phyloP scores from a whole-genome alignment of 2,329 filamentous ascomycete genomes.

The Didymella segeticola region DNA sequence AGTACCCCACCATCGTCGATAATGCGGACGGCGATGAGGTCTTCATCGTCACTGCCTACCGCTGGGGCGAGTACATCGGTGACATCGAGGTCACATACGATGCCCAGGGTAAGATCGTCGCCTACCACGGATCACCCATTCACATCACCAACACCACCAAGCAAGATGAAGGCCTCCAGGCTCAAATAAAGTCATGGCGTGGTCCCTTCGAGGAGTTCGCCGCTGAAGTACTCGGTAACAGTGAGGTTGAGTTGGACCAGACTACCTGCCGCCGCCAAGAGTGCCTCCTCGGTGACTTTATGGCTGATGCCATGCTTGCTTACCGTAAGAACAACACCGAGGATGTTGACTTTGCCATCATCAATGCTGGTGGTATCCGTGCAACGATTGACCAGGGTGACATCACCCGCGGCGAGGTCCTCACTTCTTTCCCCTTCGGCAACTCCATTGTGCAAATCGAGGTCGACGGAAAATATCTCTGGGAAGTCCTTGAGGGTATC shows the following conservation, averaged over 20 bases:
- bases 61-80: constrained; percentile 73
- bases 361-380: constrained; percentile 70
- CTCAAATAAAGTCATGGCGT: constrained; percentile 65
- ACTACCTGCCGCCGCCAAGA: constrained; percentile 64
- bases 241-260: constrained; percentile 65
- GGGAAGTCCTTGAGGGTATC: constrained; percentile 65
- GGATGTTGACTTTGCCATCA: constrained; percentile 64
- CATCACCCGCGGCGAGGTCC: constrained; percentile 68
- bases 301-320: constrained; percentile 64
- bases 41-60: constrained; percentile 71
- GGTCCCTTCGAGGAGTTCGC: constrained; percentile 67
- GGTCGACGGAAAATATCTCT: constrained; percentile 61
- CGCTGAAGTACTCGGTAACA: constrained; percentile 62
- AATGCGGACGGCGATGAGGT: constrained; percentile 70
- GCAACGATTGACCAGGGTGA: constrained; percentile 67
- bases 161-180: constrained; percentile 64
- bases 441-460: constrained; percentile 68
- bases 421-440: constrained; percentile 71
- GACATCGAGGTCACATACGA: constrained; percentile 73
- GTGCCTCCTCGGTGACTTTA: constrained; percentile 56
- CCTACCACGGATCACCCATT: constrained; percentile 69
- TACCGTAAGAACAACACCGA: constrained; percentile 61
- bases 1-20: constrained; percentile 68
- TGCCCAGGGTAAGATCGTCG: constrained; percentile 64
- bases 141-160: constrained; percentile 67